Evolutionary conservation across 2,329 filamentous ascomycete genomes (phyloP), one percentile per base, ranked within the genome.

Genomic region (Trichoderma pleuroti): DNA sequence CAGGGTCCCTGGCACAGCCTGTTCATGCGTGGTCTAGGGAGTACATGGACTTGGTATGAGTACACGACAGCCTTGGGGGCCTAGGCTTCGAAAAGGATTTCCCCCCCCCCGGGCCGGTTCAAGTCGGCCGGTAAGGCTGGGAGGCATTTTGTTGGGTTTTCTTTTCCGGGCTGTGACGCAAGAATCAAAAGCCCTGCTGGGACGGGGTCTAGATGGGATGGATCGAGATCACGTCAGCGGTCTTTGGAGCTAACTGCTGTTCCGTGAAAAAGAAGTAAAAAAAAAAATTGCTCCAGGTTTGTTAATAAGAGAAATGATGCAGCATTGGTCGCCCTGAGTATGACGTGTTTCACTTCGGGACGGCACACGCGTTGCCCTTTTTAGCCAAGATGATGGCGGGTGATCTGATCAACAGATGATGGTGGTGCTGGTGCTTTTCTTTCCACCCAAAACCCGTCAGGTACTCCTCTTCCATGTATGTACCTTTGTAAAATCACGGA

Each of bases 171-270:
- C 14, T 65, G 62, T 63, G 61, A 49, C 30, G 26, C 39, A 46
- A n/a, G 12, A 32, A 7, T 18, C 14, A 16, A 42, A 42, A 42
- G 18, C 18, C 39, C 39, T 42, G 39, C 39, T 42, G 39, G n/a
- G n/a, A 60, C n/a, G 21, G 61, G 61, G 32, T 21, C 46, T 56
- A 21, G 24, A 24, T 42, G 26, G 56, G 39, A 52, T 28, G 65
- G 65, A 68, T 68, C 56, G 54, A 68, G 65, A 68, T 68, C 65
- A 68, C 65, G 65, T 68, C 65, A 68, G 65, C 65, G 57, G 21
- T 36, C 39, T 34, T 30, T 56, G 52, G 39, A 59, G 36, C 42
- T 46, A 54, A 42, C 28, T 36, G 1, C n/a, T 26, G 42, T 60
- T 34, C 8, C 36, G 56, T 21, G 6, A 24, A 5, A 12, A 12